Evolutionary conservation across 306 rosid species (phyloP), one percentile per base, ranked within the genome.

Genomic region (Castanospermum australe): DNA sequence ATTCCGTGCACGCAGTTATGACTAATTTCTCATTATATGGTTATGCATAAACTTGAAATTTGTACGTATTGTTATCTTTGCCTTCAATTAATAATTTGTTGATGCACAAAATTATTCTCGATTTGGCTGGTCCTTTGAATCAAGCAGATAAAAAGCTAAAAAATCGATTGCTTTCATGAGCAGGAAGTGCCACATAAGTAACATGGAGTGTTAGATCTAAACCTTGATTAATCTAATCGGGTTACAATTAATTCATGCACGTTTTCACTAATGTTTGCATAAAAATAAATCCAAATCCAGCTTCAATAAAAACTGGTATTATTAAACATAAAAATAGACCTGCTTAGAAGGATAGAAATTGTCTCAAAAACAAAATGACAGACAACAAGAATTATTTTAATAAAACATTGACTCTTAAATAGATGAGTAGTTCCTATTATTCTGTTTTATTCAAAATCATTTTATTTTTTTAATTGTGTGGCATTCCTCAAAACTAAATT

Each of bases 161-260:
- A 33, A 66, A 33, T 25, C 6, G 38, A 81, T 81, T 47, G 66
- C 78, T 82, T 82, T 60, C 67, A 68, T 60, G 50, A 60, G 32
- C 63, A 42, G 55, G 55, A 44, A 59, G 63, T 50, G 47, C 54
- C 25, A 50, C 67, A 22, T 18, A 28, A 50, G 38, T 48, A 30
- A 42, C 18, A 70, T 62, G 63, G 78, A 78, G 73, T 83, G 71
- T 63, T 77, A 83, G 74, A 77, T 82, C 64, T 22, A 77, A 69
- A 60, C 51, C 63, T 82, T 77, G 15, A 62, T 35, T 79, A 60
- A 17, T 52, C 44, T 44, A 54, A 65, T 54, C 1, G 4, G 7
- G 21, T 57, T 45, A 67, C 22, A 28, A 28, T 61, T 67, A 67
- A 74, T 68, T 38, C 71, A 41, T 18, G 45, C 28, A 32, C 72